Evolutionary conservation across 768 basidiomycete genomes (phyloP).

Genomic region (Tylopilus balloui): DNA sequence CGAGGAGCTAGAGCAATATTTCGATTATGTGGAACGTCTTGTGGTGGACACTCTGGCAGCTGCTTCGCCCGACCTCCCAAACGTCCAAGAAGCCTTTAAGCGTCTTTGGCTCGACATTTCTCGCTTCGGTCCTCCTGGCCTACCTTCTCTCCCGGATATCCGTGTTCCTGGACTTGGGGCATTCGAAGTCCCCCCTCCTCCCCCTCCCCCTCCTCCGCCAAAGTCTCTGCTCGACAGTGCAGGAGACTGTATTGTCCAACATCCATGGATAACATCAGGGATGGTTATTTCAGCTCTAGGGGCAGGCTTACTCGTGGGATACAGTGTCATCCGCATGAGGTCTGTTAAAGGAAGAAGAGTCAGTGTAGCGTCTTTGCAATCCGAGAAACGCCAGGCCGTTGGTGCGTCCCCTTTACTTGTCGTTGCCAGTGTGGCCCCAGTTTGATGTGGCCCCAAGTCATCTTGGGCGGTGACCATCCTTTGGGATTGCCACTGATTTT

Average conservation of each 20-base stretch:
- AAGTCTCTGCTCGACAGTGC: slow-evolving; percentile 43
- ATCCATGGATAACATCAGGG: slow-evolving; percentile 60
- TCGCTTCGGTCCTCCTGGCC: slow-evolving; percentile 65
- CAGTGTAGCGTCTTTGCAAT: slow-evolving; percentile 27
- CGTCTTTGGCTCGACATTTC: slow-evolving; percentile 76
- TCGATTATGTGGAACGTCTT: slow-evolving; percentile 60
- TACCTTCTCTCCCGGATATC: slow-evolving; percentile 45
- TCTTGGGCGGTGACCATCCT: slow-evolving; percentile 77
- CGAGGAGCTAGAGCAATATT: slow-evolving; percentile 68
- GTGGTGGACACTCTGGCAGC: slow-evolving; percentile 52
- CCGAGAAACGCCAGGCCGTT: slow-evolving; percentile 44
- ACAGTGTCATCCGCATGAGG: slow-evolving; percentile 32
- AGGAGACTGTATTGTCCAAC: slow-evolving; percentile 47
- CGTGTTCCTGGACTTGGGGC: slow-evolving; percentile 62
- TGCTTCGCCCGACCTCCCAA: slow-evolving; percentile 57
- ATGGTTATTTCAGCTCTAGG: slow-evolving; percentile 57
- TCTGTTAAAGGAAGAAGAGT: slow-evolving; percentile 20
- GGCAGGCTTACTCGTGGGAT: slow-evolving; percentile 57
- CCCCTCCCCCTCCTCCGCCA: slow-evolving; percentile 51
- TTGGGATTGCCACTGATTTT: slow-evolving; percentile 67
- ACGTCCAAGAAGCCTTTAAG: slow-evolving; percentile 59
- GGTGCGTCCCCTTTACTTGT: slow-evolving; percentile 28
- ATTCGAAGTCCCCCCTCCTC: slow-evolving; percentile 65
- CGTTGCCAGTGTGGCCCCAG: neutral
- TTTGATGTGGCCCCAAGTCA: slow-evolving; percentile 41